Evolutionary conservation across 164 flowering plant species (phyloP).

Genomic region (Vitis amurensis): DNA sequence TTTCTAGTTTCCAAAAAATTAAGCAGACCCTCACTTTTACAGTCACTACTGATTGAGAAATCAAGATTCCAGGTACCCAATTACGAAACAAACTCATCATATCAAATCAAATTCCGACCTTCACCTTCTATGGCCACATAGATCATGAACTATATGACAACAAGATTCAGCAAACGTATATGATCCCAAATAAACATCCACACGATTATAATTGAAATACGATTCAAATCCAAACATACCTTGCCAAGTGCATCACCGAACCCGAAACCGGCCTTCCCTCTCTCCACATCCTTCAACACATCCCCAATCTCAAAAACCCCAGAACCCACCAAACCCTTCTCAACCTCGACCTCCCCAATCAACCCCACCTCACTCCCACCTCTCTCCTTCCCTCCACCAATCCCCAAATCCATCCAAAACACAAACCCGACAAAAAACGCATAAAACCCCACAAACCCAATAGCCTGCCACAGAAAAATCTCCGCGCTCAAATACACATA

Average conservation of each 20-base stretch:
- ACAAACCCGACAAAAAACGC: conserved; percentile 87
- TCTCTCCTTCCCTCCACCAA: conserved; percentile 17
- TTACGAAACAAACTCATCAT: background rate
- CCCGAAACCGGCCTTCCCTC: conserved; percentile 20
- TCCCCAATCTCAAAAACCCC: conserved; percentile 32
- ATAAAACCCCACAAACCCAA: conserved; percentile 90
- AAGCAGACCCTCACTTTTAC: background rate
- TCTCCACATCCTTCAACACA: conserved; percentile 14
- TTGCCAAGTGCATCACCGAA: conserved; percentile 22
- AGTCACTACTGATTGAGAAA: background rate
- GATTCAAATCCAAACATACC: conserved; percentile 28
- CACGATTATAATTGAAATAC: background rate
- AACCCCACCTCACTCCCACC: conserved; percentile 23
- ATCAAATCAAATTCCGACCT: background rate
- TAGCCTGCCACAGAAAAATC: conserved; percentile 91
- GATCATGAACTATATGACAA: background rate
- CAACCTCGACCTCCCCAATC: conserved; percentile 17
- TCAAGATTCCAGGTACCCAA: background rate
- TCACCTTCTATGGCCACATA: background rate
- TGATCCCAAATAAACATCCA: background rate
- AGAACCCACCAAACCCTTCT: conserved; percentile 13
- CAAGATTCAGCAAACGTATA: too few species aligned
- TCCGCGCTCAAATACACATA: conserved; percentile 86
- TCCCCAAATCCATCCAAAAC: conserved; percentile 93
- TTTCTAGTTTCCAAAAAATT: background rate